Evolutionary conservation across 2,329 filamentous ascomycete species (phyloP).

Genomic region (Colletotrichum tropicicola): DNA sequence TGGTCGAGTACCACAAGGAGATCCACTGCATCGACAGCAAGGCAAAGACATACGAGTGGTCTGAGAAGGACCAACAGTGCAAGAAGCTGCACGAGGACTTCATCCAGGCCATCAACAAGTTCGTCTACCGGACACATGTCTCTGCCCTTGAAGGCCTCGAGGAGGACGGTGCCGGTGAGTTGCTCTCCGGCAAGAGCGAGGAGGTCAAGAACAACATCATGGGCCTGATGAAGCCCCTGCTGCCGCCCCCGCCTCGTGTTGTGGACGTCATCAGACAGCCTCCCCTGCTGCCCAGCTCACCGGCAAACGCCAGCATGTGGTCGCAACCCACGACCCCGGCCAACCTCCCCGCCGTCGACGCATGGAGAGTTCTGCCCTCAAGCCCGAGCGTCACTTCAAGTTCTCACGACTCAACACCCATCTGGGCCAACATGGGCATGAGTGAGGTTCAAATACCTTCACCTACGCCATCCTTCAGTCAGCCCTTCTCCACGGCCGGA

Average conservation of each 20-base stretch:
- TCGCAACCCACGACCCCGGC: conserved; percentile 68
- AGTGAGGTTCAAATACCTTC: conserved; percentile 80
- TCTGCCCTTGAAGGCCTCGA: conserved; percentile 93
- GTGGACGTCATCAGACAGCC: conserved; percentile 90
- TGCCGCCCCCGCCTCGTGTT: conserved; percentile 86
- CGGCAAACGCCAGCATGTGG: conserved; percentile 81
- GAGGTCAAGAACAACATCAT: conserved; percentile 91
- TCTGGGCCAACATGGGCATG: conserved; percentile 84
- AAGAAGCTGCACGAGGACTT: conserved; percentile 99
- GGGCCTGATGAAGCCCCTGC: conserved; percentile 85
- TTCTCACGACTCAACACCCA: conserved; percentile 75
- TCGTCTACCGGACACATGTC: conserved; percentile 90
- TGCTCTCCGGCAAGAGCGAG: conserved; percentile 89
- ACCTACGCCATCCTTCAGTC: conserved; percentile 81
- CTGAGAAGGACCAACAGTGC: conserved; percentile 93
- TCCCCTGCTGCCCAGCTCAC: conserved; percentile 85
- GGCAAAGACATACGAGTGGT: conserved; percentile 91
- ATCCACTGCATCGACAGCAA: conserved; percentile 91
- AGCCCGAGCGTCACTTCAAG: conserved; percentile 81
- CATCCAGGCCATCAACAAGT: conserved; percentile 95
- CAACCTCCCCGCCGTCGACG: conserved; percentile 76
- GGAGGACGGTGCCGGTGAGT: conserved; percentile 93
- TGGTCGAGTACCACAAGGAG: conserved; percentile 96
- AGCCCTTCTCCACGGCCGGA: conserved; percentile 77
- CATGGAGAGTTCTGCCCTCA: conserved; percentile 91